Evolutionary conservation across 2,329 filamentous ascomycete genomes (phyloP).

Genomic region (Cladosporium sp.): DNA sequence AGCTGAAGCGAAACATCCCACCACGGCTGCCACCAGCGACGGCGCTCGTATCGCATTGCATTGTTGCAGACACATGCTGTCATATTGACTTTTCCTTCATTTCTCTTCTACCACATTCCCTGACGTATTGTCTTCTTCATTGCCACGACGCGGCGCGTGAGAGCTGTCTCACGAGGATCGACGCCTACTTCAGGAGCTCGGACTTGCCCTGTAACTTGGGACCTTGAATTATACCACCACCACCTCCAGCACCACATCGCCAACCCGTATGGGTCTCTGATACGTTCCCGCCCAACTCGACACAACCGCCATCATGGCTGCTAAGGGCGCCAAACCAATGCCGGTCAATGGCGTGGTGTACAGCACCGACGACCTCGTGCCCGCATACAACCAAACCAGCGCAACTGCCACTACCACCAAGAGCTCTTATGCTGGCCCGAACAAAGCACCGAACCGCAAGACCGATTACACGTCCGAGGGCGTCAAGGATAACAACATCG

Average conservation of each 20-base stretch:
- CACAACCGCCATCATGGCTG: conserved; percentile 2
- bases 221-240: neutral
- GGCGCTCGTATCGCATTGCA: neutral
- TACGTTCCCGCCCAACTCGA: neutral
- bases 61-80: neutral
- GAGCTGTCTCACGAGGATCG: conserved; percentile 1
- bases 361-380: neutral
- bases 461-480: conserved; percentile 69
- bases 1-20: neutral
- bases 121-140: neutral
- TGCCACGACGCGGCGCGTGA: neutral
- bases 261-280: conserved; percentile 1
- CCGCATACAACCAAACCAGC: conserved; percentile 3
- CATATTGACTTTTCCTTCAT: neutral
- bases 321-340: conserved; percentile 9
- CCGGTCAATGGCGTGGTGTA: conserved; percentile 9
- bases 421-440: conserved; percentile 22
- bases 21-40: neutral
- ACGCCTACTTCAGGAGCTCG: conserved; percentile 3
- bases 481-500: conserved; percentile 86
- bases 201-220: neutral
- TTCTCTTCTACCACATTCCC: neutral
- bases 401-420: neutral
- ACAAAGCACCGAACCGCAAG: conserved; percentile 31
- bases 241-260: neutral